Conservation (phyloP, 345 rosid genomes). For the Salix dunnii region DNA sequence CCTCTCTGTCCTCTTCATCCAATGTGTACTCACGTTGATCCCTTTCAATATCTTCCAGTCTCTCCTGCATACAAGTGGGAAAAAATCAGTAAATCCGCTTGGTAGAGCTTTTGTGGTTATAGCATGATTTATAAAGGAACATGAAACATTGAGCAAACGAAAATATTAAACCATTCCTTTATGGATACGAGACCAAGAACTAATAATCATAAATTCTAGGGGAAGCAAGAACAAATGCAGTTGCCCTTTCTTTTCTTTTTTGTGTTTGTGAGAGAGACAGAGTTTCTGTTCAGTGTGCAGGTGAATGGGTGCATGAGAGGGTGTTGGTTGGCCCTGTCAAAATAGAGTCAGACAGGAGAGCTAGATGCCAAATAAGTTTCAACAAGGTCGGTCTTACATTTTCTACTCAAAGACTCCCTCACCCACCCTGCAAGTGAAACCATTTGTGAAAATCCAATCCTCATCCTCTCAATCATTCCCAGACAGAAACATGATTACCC, state of each 20-base stretch:
- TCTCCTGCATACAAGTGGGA: conserved; percentile 49
- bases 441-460: too few species aligned
- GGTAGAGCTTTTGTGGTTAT: neutral
- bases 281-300: too few species aligned
- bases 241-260: neutral
- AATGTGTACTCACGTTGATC: conserved; percentile 88
- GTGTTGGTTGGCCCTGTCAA: too few species aligned
- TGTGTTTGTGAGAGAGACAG: neutral
- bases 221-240: neutral
- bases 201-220: neutral
- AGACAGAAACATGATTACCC: too few species aligned
- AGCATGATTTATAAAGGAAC: neutral
- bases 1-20: conserved; percentile 86
- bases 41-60: conserved; percentile 77
- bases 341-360: too few species aligned
- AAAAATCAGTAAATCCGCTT: conserved; percentile 9
- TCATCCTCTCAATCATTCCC: too few species aligned
- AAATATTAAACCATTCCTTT: neutral
- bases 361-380: too few species aligned
- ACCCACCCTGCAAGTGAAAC: too few species aligned
- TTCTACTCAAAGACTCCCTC: too few species aligned
- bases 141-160: neutral
- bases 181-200: neutral
- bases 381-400: too few species aligned
- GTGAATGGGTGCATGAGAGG: too few species aligned